Evolutionary conservation across 305 asterid genomes (phyloP), one percentile per base, ranked within the genome.

Genomic region (Fraxinus albicans): DNA sequence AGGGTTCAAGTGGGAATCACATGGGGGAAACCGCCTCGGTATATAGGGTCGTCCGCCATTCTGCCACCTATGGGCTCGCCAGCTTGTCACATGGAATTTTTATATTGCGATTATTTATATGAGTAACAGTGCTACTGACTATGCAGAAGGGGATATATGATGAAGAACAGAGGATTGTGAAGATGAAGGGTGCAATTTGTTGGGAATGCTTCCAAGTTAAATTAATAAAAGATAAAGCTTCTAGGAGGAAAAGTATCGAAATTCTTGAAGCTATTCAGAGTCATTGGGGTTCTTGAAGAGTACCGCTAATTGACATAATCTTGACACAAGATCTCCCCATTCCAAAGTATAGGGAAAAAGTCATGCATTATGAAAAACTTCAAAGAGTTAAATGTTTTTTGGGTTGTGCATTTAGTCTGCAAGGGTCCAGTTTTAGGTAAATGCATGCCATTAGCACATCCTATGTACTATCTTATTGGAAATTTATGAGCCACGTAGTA

Each of bases 191-290:
- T 53, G 79, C 76, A 38, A 38, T 88, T 89, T 17, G 92, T 90
- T 33, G 94, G 95, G 15, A 91, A 93, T 89, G 94, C 95, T 81
- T 87, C 94, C 75, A 90, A 92, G 94, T 91, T 90, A 88, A 79
- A 80, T 53, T 34, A 8, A 15, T 35, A 4, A 8, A 65, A 25
- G 73, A 9, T 65, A 9, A 65, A 65, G 73, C 73, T 65, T 65
- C 7, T 65, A 65, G 73, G 15, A 15, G 34, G 35, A 29, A 78
- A 78, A 15, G 55, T 38, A n/a, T 29, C 74, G 7, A 2, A 36
- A 15, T 25, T 19, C 13, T 25, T 12, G 29, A 10, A 3, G 23
- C 73, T 17, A 25, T 29, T 67, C 3, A 25, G 0, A 15, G 63
- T 50, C 63, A 50, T 8, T 5, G 8, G 21, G 63, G 63, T 65